Percentiles rank a stretch among this genome's conserved stretches.
Evolutionary conservation across 805 yeast species (phyloP).

Genomic region (Komagataella pseudopastoris): DNA sequence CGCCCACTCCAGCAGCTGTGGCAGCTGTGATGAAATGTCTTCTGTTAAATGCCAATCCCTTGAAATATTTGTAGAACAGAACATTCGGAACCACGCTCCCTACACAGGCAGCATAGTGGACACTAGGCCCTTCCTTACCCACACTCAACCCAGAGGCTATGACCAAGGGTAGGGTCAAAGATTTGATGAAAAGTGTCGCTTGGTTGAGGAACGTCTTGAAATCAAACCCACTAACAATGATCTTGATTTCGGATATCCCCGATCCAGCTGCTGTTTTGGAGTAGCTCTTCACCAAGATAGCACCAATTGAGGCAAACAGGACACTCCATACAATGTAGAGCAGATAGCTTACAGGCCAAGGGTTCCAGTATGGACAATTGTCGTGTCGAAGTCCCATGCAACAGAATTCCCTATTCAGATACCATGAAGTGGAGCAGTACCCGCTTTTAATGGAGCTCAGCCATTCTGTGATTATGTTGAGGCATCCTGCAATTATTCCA

Average conservation of each 20-base stretch:
- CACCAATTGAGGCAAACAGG: slow-evolving; percentile 49
- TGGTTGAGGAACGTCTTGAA: slow-evolving; percentile 65
- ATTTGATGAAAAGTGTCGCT: slow-evolving; percentile 61
- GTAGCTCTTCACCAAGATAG: slow-evolving; percentile 49
- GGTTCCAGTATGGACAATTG: slow-evolving; percentile 54
- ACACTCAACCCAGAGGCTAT: slow-evolving; percentile 88
- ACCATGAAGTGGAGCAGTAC: slow-evolving; percentile 55
- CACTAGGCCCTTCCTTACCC: slow-evolving; percentile 98
- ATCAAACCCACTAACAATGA: slow-evolving; percentile 83
- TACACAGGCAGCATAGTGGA: slow-evolving; percentile 95
- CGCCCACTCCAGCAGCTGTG: slow-evolving; percentile 97
- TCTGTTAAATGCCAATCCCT: slow-evolving; percentile 26
- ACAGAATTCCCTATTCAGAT: slow-evolving; percentile 66
- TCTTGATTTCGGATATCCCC: slow-evolving; percentile 93
- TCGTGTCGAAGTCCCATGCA: slow-evolving; percentile 50
- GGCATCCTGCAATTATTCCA: slow-evolving; percentile 72
- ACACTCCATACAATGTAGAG: slow-evolving; percentile 48
- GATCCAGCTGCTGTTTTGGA: slow-evolving; percentile 95
- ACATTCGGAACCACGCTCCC: slow-evolving; percentile 60
- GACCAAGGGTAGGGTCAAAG: slow-evolving; percentile 74
- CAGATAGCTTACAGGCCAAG: slow-evolving; percentile 52
- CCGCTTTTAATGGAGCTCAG: slow-evolving; percentile 72
- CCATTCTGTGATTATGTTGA: slow-evolving; percentile 79
- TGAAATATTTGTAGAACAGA: slow-evolving; percentile 27
- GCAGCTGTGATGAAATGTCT: slow-evolving; percentile 73